Percentiles rank a stretch among this genome's conserved stretches.
Conservation (phyloP, 2,329 filamentous ascomycete species). For the Fusarium sp. region DNA sequence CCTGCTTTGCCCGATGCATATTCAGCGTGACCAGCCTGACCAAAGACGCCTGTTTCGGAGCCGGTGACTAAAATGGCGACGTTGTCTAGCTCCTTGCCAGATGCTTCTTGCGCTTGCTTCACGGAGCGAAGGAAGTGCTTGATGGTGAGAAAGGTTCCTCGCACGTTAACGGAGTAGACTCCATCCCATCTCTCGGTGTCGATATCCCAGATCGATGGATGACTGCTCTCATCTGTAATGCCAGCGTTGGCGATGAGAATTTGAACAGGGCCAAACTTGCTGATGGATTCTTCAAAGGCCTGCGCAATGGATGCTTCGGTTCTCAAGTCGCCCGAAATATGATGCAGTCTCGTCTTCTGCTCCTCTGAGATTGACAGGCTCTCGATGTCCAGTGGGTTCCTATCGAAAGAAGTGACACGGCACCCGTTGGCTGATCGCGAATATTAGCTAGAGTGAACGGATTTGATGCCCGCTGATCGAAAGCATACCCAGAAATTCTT, state of each 20-base stretch:
- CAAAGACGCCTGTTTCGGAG: neutral
- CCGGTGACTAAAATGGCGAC: neutral
- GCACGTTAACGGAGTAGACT: neutral
- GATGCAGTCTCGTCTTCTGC: neutral
- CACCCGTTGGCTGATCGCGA: neutral
- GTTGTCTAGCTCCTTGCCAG: rapidly evolving
- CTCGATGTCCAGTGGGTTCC: rapidly evolving
- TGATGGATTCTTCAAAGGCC: neutral
- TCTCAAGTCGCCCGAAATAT: neutral
- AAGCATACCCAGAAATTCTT: neutral
- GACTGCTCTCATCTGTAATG: neutral
- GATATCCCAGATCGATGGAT: neutral
- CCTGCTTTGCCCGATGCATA: neutral
- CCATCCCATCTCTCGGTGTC: neutral
- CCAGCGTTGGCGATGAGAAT: neutral
- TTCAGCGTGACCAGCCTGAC: neutral
- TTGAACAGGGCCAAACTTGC: neutral
- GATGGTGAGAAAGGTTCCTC: neutral
- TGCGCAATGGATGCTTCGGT: neutral
- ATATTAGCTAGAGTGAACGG: neutral
- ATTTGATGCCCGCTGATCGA: rapidly evolving
- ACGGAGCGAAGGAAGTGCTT: neutral
- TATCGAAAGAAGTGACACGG: neutral
- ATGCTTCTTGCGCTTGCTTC: rapidly evolving
- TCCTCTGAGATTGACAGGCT: neutral